phyloP scores from a whole-genome alignment of 768 basidiomycete species.

The Panus rudis region DNA sequence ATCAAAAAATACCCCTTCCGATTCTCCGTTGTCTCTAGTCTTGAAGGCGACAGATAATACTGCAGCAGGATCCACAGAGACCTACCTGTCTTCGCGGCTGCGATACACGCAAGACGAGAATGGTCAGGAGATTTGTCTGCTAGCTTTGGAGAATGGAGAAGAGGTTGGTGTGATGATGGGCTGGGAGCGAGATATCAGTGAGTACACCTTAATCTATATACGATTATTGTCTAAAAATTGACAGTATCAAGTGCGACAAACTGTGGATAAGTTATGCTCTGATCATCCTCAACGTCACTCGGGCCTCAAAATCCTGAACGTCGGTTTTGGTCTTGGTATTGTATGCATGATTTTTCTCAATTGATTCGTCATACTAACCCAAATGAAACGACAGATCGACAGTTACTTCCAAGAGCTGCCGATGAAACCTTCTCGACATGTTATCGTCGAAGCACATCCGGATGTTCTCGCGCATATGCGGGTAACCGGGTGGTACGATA shows the following conservation, averaged over 20 bases:
- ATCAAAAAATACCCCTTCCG: conserved; percentile 26
- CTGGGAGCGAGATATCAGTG: conserved; percentile 85
- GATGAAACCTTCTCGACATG: conserved; percentile 59
- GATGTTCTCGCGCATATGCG: conserved; percentile 84
- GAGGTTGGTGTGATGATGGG: conserved; percentile 99
- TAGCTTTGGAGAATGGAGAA: conserved; percentile 52
- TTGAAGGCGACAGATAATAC: conserved; percentile 47
- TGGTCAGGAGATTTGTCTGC: conserved; percentile 79
- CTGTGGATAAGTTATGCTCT: conserved; percentile 57
- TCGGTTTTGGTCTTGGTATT: conserved; percentile 94
- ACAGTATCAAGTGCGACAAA: conserved; percentile 57
- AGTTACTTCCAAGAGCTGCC: conserved; percentile 63
- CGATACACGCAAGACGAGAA: conserved; percentile 59
- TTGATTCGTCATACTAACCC: neutral
- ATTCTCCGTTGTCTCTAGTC: conserved; percentile 27
- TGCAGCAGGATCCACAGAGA: conserved; percentile 53
- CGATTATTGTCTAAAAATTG: conserved; percentile 13
- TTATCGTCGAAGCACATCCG: conserved; percentile 92
- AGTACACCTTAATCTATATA: conserved; percentile 13
- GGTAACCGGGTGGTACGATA: conserved; percentile 69
- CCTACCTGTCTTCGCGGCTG: conserved; percentile 67
- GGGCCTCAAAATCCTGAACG: conserved; percentile 69
- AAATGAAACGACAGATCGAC: conserved; percentile 81
- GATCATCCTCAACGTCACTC: conserved; percentile 38
- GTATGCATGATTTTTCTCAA: conserved; percentile 29